Evolutionary conservation across 2,329 filamentous ascomycete species (phyloP), one percentile per base, ranked within the genome.

Genomic region (Exophiala sp.): DNA sequence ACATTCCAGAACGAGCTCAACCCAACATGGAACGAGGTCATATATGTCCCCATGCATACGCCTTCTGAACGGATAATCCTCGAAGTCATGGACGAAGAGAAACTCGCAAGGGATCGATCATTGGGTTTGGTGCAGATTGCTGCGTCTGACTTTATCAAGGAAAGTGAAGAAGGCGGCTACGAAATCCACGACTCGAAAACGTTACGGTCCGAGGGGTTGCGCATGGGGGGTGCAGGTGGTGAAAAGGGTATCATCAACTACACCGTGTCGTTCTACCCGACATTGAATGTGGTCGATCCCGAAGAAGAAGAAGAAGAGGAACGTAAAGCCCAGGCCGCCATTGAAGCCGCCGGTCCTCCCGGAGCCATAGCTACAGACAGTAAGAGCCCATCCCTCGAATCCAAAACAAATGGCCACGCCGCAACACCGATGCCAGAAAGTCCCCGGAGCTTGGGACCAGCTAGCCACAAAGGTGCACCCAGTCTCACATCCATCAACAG

Each of bases 31-130:
- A 91, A 99, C 65, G 94, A 99, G 72, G 85, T 99, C 20, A 81
- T 96, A 18, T 99, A 99, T 67, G 81, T 99, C 1, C 92, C 95
- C 1, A 82, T 99, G 53, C 92, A 96, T 69, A 91, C 86, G 5
- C 65, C 81, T 11, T 86, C 89, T 32, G 94, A 99, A 69, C 90
- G 88, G 66, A 77, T 99, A 29, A 84, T 85, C 1, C 74, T 99
- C 14, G 94, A 99, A 70, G 91, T 97, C 61, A 96, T 99, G 92
- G 94, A 99, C 65, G 85, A 94, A 57, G 94, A 99, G 72, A 91
- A 85, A 63, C 80, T 97, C 66, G 89, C 89, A 65, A 94, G 91
- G 68, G 94, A 99, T 70, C 87, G 94, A 52, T 88, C 88, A 39
- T 80, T 99, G 33, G 94, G 94, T 48, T 79, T 87, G 50, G 74